Evolutionary conservation across 805 yeast species (phyloP), one percentile per base, ranked within the genome.

Genomic region (Suhomyces tanzawaensis): DNA sequence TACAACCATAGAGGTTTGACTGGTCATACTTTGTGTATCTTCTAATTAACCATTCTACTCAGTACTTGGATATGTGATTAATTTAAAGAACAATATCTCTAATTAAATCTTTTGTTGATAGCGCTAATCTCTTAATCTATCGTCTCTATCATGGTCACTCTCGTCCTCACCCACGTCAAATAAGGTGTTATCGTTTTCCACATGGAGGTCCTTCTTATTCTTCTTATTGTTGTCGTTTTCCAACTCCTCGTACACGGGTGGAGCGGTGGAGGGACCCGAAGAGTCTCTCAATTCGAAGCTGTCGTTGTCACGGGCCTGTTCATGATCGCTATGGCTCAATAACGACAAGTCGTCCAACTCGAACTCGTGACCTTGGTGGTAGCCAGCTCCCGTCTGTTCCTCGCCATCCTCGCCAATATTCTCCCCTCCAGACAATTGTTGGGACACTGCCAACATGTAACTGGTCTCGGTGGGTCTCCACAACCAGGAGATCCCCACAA

Each of bases 391-490:
- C 2, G 47, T 49, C 8, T 44, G 49, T 11, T 46, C 53, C 5
- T 48, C 57, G 11, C 49, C 89, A 9, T 76, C 85, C 25, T 76
- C 81, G 41, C 72, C 74, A 45, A 83, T 86, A n/a, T 39, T 43
- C 7, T 42, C 50, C 7, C 37, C 42, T 11, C 41, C 39, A 47
- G 96, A 93, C 31, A 93, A 71, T 65, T 93, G 98, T 37, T 88
- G 87, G 2, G 96, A 86, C 45, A 90, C 90, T 9, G 97, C 98
- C 55, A 93, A 77, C 78, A 95, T 82, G 54, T 90, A 85, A 41
- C 96, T 89, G 28, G 95, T 88, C 50, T 85, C 93, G 0, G 97
- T 91, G 37, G 99, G 99, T 62, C 99, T 82, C 99, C 99, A 93
- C 46, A 93, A 77, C 69, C 89, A 79, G 4, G 96, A 86, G 46